Evolutionary conservation across 768 basidiomycete genomes (phyloP).

Genomic region (Kondoa malvinella): DNA sequence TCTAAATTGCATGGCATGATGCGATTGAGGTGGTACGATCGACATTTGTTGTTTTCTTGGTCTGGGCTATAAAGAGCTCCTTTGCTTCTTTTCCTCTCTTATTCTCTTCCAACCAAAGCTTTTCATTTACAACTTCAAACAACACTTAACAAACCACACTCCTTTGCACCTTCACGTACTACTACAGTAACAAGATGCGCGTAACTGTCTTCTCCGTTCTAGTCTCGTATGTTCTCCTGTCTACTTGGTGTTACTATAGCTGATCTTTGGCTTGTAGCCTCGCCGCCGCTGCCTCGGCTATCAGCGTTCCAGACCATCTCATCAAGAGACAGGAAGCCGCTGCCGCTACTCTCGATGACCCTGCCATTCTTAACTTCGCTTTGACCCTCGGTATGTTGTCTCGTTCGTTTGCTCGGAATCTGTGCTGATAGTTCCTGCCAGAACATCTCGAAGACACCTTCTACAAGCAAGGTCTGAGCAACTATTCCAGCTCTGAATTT

Average conservation of each 20-base stretch:
- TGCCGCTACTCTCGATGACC: neutral
- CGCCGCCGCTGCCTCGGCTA: neutral
- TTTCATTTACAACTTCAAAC: neutral
- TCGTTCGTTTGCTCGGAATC: neutral
- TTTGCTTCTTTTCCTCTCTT: neutral
- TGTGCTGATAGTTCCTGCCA: slow-evolving; percentile 10
- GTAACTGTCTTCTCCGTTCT: neutral
- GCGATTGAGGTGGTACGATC: too few relatives aligned
- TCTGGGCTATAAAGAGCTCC: neutral
- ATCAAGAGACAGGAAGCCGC: neutral
- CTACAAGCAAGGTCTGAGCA: slow-evolving; percentile 29
- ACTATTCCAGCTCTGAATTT: slow-evolving; percentile 40
- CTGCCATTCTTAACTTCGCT: slow-evolving; percentile 2
- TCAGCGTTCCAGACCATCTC: neutral
- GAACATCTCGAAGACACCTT: slow-evolving; percentile 33
- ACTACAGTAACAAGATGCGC: neutral
- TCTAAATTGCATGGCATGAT: too few relatives aligned
- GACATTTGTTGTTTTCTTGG: too few relatives aligned
- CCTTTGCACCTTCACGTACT: neutral
- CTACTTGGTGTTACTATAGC: neutral
- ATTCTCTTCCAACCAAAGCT: neutral
- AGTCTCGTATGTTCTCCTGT: neutral
- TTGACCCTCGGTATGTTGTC: neutral
- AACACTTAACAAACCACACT: neutral
- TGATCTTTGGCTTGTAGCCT: neutral